Percentiles rank a stretch among this genome's conserved stretches.
phyloP scores from a whole-genome alignment of 108 stramenopile genomes.

The Stephanodiscus minutulus region DNA sequence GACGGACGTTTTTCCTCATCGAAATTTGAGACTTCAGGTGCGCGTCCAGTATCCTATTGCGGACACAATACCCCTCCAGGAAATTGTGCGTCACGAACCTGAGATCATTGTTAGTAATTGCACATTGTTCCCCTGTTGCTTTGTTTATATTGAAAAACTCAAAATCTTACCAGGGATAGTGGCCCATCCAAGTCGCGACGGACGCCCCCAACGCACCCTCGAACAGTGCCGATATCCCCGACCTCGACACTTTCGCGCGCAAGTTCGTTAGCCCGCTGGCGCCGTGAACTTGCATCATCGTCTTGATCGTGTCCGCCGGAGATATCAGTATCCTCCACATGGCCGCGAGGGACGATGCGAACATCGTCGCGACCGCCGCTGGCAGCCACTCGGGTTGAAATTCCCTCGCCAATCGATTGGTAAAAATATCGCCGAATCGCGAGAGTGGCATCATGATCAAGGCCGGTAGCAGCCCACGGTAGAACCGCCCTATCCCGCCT shows the following conservation, averaged over 20 bases:
- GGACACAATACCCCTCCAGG: constrained; percentile 63
- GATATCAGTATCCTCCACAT: constrained; percentile 80
- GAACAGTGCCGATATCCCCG: constrained; percentile 66
- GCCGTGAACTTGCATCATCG: constrained; percentile 87
- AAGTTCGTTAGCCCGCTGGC: constrained; percentile 60
- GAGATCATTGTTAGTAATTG: too few relatives aligned
- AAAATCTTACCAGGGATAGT: constrained; percentile 94
- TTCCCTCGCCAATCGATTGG: constrained; percentile 66
- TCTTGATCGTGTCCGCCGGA: constrained; percentile 88
- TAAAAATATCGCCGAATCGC: constrained; percentile 85
- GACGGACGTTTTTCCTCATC: constrained; percentile 43
- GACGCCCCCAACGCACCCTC: constrained; percentile 81
- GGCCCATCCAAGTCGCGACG: constrained; percentile 75
- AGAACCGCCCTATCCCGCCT: constrained; percentile 84
- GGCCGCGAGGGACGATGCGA: constrained; percentile 75
- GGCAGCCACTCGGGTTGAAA: constrained; percentile 28
- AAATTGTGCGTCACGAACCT: constrained; percentile 88
- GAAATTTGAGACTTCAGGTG: constrained; percentile 48
- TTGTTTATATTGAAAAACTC: too few relatives aligned
- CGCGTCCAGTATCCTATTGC: constrained; percentile 62
- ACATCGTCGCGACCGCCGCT: constrained; percentile 56
- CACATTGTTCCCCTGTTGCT: too few relatives aligned
- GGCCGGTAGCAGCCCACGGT: constrained; percentile 73
- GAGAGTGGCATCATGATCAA: constrained; percentile 78
- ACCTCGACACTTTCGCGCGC: constrained; percentile 47